A percentile compares a stretch with the other conserved stretches of the same genome.
phyloP scores from a whole-genome alignment of 2,329 filamentous ascomycete species.

The Raffaelea arxii region DNA sequence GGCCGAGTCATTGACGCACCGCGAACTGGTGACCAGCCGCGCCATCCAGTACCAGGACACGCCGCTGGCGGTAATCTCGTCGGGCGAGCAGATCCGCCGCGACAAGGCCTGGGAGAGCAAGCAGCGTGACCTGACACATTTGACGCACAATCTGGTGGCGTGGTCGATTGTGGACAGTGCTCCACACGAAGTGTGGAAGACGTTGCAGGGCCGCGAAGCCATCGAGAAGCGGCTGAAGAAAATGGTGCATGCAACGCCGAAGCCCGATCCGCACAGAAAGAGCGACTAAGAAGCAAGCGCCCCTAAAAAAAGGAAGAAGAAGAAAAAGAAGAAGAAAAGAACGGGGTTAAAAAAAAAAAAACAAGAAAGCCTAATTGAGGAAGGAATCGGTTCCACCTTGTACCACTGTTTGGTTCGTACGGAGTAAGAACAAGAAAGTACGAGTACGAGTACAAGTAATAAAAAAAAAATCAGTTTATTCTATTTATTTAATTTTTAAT shows the following conservation, averaged over 20 bases:
- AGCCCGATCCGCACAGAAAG: neutral
- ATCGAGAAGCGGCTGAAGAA: conserved; percentile 73
- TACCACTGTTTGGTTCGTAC: too few species aligned
- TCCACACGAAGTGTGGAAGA: conserved; percentile 79
- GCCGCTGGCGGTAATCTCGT: conserved; percentile 73
- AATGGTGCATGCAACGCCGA: conserved; percentile 40
- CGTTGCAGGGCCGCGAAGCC: conserved; percentile 56
- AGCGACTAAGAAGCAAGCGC: too few species aligned
- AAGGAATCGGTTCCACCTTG: too few species aligned
- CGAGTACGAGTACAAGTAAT: too few species aligned
- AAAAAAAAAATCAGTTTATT: too few species aligned
- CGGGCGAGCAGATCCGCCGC: conserved; percentile 57
- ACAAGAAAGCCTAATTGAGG: too few species aligned
- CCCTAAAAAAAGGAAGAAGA: neutral
- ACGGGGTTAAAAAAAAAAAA: neutral
- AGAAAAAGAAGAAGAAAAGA: neutral
- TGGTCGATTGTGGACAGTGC: conserved; percentile 86
- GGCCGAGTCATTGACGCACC: conserved; percentile 71
- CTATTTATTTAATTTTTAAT: too few species aligned
- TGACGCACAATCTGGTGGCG: conserved; percentile 67
- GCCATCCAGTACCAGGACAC: conserved; percentile 70
- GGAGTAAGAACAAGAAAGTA: too few species aligned
- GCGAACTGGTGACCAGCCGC: conserved; percentile 68
- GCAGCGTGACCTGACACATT: conserved; percentile 71
- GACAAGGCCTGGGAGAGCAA: conserved; percentile 70